Evolutionary conservation across 2,329 filamentous ascomycete species (phyloP), one percentile per base, ranked within the genome.

Genomic region (Teratosphaeria destructans): DNA sequence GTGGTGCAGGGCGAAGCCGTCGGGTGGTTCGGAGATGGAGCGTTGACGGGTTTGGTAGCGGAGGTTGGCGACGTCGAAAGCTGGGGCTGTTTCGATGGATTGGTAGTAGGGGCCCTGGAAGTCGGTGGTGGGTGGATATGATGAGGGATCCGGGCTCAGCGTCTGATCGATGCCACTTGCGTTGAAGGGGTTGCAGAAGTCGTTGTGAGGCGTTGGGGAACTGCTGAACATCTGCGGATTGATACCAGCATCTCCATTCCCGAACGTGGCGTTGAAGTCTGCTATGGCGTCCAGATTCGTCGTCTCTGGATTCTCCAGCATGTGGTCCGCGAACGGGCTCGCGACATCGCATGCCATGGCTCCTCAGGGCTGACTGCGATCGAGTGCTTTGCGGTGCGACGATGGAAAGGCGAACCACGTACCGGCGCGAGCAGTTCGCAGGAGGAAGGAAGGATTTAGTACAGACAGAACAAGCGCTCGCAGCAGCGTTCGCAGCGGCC

Each of bases 21-120:
- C 63, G 10, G 63, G 65, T 34, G 65, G 65, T 47, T 66, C 63
- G 47, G 64, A 66, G 47, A 64, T 57, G 8, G 65, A 66, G 56
- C 65, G 65, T 26, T 61, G 62, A 19, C 61, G 62, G 49, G 57
- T 55, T 34, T 61, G 49, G 43, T 62, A 56, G 39, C 58, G 60
- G 29, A 54, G 37, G 32, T 19, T 29, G 29, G 52, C 11, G 35
- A 59, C 43, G 49, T 54, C 19, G 37, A 32, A 7, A 29, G 37
- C 14, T 52, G 55, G 29, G 14, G 37, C 52, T 11, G 49, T 27
- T 23, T 59, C 52, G 49, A 56, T 47, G 49, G 55, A 52, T 19
- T 55, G 27, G 58, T 35, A 56, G 59, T 58, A 61, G 3, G 57
- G 55, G 54, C 5, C 35, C 52, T 23, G 16, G n/a, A 53, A 37